These are phyloP conservation scores for Tubosaeta brunneosetosa DNA, from an alignment of 768 basidiomycete species.

Conservation along the genomic window DNA sequence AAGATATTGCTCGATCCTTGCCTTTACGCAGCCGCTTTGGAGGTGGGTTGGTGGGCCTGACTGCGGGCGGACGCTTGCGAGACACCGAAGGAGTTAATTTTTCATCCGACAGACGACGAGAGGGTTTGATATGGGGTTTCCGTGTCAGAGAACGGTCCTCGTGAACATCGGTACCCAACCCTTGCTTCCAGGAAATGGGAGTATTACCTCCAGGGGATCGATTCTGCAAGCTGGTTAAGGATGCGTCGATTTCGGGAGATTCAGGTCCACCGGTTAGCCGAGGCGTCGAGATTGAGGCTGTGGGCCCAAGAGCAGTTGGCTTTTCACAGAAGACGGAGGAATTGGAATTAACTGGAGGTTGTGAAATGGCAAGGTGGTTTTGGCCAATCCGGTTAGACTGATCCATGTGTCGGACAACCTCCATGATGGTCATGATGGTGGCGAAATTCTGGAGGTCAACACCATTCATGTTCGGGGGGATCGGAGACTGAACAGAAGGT, in stretches of 20 bases:
- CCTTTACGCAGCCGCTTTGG: constrained; percentile 26
- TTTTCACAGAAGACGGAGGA: constrained; percentile 3
- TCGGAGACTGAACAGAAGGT: constrained; percentile 14
- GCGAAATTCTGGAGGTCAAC: constrained; percentile 21
- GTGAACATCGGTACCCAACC: constrained; percentile 1
- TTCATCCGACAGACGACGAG: constrained; percentile 6
- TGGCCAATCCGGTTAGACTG: constrained; percentile 18
- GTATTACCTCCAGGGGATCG: neutral
- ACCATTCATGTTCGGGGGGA: constrained; percentile 7
- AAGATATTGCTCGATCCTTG: constrained; percentile 21
- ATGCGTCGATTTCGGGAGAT: neutral
- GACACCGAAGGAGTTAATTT: constrained; percentile 7
- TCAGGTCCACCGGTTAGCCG: neutral
- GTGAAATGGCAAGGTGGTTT: constrained; percentile 15
- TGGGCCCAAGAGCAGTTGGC: neutral
- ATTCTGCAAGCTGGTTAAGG: constrained; percentile 4
- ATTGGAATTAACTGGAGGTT: constrained; percentile 9
- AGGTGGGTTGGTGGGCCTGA: constrained; percentile 16
- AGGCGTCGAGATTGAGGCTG: constrained; percentile 2
- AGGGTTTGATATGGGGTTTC: constrained; percentile 4
- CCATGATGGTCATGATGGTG: constrained; percentile 29
- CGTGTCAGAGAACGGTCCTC: constrained; percentile 7
- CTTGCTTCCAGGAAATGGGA: constrained; percentile 4
- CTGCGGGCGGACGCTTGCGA: constrained; percentile 21
- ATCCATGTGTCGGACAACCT: constrained; percentile 29